Conservation (phyloP, 2,329 filamentous ascomycete species). For the Cordyceps sp. region DNA sequence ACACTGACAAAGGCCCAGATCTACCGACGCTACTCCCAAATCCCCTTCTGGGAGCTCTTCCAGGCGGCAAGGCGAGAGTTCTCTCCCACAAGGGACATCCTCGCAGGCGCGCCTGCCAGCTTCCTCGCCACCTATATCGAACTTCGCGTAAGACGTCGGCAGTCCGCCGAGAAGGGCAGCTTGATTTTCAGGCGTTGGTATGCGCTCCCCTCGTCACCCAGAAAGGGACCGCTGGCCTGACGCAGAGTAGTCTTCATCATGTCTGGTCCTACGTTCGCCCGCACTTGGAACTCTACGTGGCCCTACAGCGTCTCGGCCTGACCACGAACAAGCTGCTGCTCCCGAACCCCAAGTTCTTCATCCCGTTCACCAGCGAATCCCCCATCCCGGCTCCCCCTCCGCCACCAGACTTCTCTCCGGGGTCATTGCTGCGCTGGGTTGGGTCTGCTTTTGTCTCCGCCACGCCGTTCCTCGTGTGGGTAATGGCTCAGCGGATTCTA, state of each 20-base stretch:
- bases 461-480: constrained; percentile 30
- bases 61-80: constrained; percentile 10
- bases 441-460: constrained; percentile 23
- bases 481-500: constrained; percentile 22
- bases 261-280: constrained; percentile 25
- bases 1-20: constrained; percentile 19
- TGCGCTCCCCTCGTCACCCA: too few relatives aligned
- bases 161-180: constrained; percentile 8
- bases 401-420: constrained; percentile 18
- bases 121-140: constrained; percentile 14
- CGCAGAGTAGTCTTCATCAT: constrained; percentile 10
- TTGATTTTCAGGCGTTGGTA: constrained; percentile 11
- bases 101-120: constrained; percentile 16
- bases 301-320: constrained; percentile 33
- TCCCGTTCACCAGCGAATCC: constrained; percentile 35
- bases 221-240: constrained; percentile 3
- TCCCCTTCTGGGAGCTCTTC: constrained; percentile 29
- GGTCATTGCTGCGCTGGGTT: constrained; percentile 25
- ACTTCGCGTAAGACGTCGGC: constrained; percentile 9
- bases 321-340: constrained; percentile 22
- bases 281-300: constrained; percentile 35
- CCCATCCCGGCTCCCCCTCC: constrained; percentile 30
- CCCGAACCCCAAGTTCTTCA: constrained; percentile 30
- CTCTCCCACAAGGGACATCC: constrained; percentile 13
- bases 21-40: constrained; percentile 30